Evolutionary conservation across 306 rosid species (phyloP).

Genomic region (Chamaecrista fasciculata): DNA sequence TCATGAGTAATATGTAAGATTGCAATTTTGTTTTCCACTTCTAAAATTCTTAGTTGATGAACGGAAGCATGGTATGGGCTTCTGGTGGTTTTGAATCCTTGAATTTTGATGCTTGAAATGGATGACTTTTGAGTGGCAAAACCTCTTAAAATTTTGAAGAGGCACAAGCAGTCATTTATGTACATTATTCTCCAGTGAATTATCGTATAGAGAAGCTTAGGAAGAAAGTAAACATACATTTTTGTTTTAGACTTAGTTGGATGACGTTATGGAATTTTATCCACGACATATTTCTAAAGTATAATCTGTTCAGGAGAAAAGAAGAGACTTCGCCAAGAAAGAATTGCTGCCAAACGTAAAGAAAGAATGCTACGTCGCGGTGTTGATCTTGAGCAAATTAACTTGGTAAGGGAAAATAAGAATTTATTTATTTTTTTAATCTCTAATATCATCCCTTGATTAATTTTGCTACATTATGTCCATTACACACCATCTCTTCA

Average conservation of each 20-base stretch:
- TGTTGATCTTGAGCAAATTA: constrained; percentile 74
- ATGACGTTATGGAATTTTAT: constrained; percentile 10
- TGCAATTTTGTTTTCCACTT: too few relatives aligned
- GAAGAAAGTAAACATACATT: neutral
- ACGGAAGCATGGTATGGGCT: constrained; percentile 11
- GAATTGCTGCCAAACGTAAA: constrained; percentile 63
- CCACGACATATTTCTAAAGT: constrained; percentile 21
- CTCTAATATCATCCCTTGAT: neutral
- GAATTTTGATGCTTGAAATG: constrained; percentile 20
- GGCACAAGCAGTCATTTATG: neutral
- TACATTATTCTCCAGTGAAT: neutral
- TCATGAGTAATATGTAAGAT: constrained; percentile 8
- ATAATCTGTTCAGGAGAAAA: constrained; percentile 57
- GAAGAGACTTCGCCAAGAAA: constrained; percentile 76
- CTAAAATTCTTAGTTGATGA: too few relatives aligned
- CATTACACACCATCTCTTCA: neutral
- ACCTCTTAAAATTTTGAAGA: neutral
- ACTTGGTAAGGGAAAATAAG: constrained; percentile 45
- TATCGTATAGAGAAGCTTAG: neutral
- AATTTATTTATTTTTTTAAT: constrained; percentile 1
- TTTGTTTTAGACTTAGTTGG: neutral
- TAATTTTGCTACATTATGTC: constrained; percentile 14
- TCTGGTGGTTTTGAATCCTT: neutral
- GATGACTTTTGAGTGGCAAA: neutral
- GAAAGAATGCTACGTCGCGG: constrained; percentile 76